Evolutionary conservation across 2,329 filamentous ascomycete species (phyloP), one percentile per base, ranked within the genome.

Genomic region (Penicillium sp.): DNA sequence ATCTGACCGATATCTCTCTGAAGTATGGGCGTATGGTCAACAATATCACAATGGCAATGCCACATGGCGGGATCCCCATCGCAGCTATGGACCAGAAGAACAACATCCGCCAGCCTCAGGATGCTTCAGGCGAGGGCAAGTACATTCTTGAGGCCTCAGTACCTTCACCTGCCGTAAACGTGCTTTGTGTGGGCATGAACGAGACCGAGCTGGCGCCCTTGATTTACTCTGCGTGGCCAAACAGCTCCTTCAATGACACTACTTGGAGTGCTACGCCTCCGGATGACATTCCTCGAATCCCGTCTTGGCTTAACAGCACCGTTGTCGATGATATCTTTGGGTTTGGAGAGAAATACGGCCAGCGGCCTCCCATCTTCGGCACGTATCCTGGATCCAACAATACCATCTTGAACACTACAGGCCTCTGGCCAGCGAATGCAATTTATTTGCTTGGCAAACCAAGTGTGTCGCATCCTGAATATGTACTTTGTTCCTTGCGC

Each of bases 21-120:
- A 69, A 79, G 11, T 72, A 84, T 54, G 75, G 78, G 0, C 81
- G 89, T 27, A 80, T 89, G 39, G 78, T 94, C 66, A 90, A 92
- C 70, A 92, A 93, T 62, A 85, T 92, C 27, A 90, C 88, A 0
- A 80, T 93, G 64, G 89, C 89, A 0, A 88, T 93, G 83, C 91
- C 91, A 0, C 91, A 95, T 66, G 80, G 87, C 0, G 86, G 88
- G 0, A 81, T 95, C 0, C 86, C 89, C 36, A 74, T 79, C 13
- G 90, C 90, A 0, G 87, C 88, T 0, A 83, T 79, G 9, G 79
- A 88, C 63, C 74, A 80, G 0, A 71, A 75, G 9, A 94, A 94
- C 66, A 72, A 76, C 0, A 90, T 95, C 33, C 74, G 90, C 9
- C 90, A 94, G 66, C 90, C 91, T 0, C 79, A 81, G 6, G 84